phyloP scores from a whole-genome alignment of 805 yeast species.

The Metschnikowia henanensis region DNA sequence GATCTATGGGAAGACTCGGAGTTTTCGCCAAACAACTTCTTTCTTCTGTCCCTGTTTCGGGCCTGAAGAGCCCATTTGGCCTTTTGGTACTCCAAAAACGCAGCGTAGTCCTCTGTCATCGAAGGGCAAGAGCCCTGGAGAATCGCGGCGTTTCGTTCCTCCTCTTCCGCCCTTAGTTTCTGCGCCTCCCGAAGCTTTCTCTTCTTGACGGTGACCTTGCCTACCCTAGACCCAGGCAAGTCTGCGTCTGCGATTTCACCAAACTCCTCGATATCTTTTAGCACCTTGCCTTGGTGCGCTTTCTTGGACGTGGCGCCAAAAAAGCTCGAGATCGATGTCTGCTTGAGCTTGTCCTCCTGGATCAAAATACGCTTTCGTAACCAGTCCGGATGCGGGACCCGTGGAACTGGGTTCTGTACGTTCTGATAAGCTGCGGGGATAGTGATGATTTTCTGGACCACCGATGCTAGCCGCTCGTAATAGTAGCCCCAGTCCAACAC shows the following conservation, averaged over 20 bases:
- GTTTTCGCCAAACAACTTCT: constrained; percentile 73
- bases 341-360: constrained; percentile 69
- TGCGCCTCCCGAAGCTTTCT: constrained; percentile 34
- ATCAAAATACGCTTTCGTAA: constrained; percentile 59
- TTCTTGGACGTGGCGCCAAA: constrained; percentile 47
- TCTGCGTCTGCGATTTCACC: constrained; percentile 35
- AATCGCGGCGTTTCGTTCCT: constrained; percentile 48
- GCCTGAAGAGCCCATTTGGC: constrained; percentile 83
- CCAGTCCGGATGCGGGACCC: constrained; percentile 96
- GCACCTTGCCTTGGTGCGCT: constrained; percentile 30
- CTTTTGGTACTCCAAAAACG: constrained; percentile 73
- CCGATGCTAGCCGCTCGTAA: constrained; percentile 86
- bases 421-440: constrained; percentile 97
- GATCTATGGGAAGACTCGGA: constrained; percentile 53
- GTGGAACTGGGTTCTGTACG: constrained; percentile 87
- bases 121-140: constrained; percentile 61
- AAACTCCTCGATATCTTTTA: constrained; percentile 77
- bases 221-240: constrained; percentile 32
- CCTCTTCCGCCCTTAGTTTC: constrained; percentile 32
- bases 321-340: constrained; percentile 60
- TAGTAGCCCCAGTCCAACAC: constrained; percentile 95
- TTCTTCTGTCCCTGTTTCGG: constrained; percentile 70
- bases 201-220: constrained; percentile 50
- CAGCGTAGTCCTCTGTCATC: constrained; percentile 63
- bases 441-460: constrained; percentile 90